Evolutionary conservation across 345 rosid species (phyloP).

Genomic region (Populus pruinosa): DNA sequence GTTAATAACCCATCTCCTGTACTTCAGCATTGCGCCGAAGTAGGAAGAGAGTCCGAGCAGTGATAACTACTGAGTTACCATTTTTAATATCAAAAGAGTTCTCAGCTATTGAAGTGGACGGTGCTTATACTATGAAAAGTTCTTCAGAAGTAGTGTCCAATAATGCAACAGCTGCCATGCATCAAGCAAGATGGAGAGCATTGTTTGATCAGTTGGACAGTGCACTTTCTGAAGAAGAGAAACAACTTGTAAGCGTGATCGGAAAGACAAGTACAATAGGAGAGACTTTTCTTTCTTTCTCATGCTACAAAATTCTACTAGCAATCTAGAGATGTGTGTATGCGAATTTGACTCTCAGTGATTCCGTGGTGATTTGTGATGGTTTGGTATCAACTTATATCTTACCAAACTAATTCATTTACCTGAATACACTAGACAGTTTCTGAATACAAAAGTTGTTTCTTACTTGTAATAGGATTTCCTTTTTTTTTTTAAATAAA

Average conservation of each 20-base stretch:
- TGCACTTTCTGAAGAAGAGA: conserved; percentile 76
- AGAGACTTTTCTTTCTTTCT: no score
- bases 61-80: conserved; percentile 71
- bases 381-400: neutral
- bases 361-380: neutral
- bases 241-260: conserved; percentile 60
- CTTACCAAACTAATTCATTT: neutral
- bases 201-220: conserved; percentile 76
- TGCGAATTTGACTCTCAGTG: neutral
- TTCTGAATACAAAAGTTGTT: neutral
- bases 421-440: neutral
- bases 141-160: conserved; percentile 33
- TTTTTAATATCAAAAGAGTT: conserved; percentile 71
- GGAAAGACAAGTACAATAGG: neutral
- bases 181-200: conserved; percentile 57
- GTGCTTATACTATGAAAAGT: conserved; percentile 20
- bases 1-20: conserved; percentile 13
- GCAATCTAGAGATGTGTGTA: neutral
- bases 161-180: conserved; percentile 42
- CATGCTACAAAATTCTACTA: neutral
- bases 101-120: conserved; percentile 43
- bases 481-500: neutral
- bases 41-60: conserved; percentile 79
- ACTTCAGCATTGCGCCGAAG: conserved; percentile 78
- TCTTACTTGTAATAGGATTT: neutral